A percentile compares a stretch with the other conserved stretches of the same genome.
Evolutionary conservation across 2,329 filamentous ascomycete species (phyloP).

Genomic region (Ascochyta koolunga): DNA sequence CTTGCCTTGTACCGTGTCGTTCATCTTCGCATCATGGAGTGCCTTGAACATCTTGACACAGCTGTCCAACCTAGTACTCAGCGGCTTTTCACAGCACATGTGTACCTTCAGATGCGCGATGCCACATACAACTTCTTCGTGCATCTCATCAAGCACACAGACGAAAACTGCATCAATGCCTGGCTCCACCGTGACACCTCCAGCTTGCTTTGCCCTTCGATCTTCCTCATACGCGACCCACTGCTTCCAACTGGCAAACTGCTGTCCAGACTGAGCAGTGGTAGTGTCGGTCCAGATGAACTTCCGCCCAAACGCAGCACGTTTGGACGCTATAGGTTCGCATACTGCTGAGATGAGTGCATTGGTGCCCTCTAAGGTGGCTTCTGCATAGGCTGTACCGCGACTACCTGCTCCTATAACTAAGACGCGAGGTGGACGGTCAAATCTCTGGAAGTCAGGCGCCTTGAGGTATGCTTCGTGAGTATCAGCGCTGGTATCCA

Average conservation of each 20-base stretch:
- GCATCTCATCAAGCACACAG: conserved; percentile 85
- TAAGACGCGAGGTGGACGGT: conserved; percentile 38
- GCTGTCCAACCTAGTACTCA: conserved; percentile 78
- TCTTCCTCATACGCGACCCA: conserved; percentile 75
- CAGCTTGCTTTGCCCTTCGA: conserved; percentile 59
- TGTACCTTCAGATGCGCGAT: conserved; percentile 74
- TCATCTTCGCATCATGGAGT: conserved; percentile 44
- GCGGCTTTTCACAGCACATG: conserved; percentile 93
- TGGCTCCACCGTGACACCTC: conserved; percentile 28
- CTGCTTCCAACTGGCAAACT: conserved; percentile 75
- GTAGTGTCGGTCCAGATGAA: conserved; percentile 71
- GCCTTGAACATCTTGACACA: conserved; percentile 76
- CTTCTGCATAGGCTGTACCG: conserved; percentile 45
- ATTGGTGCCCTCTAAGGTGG: conserved; percentile 30
- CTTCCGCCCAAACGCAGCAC: conserved; percentile 69
- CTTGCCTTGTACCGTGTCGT: conserved; percentile 29
- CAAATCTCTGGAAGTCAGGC: conserved; percentile 27
- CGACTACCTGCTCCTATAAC: conserved; percentile 50
- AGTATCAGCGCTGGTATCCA: neutral
- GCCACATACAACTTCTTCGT: conserved; percentile 78
- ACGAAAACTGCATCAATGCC: conserved; percentile 67
- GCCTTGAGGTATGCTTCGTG: conserved; percentile 22
- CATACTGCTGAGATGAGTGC: conserved; percentile 78
- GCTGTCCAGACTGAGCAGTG: conserved; percentile 60
- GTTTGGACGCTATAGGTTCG: conserved; percentile 80